These are phyloP conservation scores for Zarea fungicola DNA, from an alignment of 2,329 filamentous ascomycete species.

Conservation along the genomic window DNA sequence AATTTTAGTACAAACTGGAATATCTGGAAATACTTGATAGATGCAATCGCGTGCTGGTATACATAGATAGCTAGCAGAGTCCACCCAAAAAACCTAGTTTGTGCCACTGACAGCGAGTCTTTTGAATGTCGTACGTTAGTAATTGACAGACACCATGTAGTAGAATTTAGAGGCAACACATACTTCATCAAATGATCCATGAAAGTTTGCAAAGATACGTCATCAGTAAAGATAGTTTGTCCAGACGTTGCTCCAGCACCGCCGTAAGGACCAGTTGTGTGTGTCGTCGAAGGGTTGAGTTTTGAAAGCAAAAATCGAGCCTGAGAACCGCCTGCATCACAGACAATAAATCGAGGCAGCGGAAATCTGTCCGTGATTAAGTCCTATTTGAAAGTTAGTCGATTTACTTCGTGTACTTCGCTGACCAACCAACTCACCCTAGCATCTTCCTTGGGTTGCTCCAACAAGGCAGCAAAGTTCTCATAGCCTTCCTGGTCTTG, in stretches of 20 bases:
- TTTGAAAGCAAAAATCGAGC: constrained; percentile 95
- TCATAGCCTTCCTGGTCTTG: constrained; percentile 98
- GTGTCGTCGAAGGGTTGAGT: constrained; percentile 94
- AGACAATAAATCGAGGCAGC: constrained; percentile 97
- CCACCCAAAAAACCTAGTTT: constrained; percentile 34
- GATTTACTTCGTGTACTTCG: not conserved
- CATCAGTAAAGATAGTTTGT: constrained; percentile 98
- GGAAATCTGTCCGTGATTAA: constrained; percentile 96
- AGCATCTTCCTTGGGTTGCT: constrained; percentile 94
- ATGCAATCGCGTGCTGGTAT: not conserved
- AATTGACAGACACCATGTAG: no score
- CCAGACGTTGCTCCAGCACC: constrained; percentile 79
- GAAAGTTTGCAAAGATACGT: constrained; percentile 95
- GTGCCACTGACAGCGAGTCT: constrained; percentile 60
- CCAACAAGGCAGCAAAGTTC: constrained; percentile 82
- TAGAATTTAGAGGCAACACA: no score
- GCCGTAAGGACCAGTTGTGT: constrained; percentile 88
- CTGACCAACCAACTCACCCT: constrained; percentile 55
- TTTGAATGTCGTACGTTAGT: no score
- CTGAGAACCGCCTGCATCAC: constrained; percentile 95
- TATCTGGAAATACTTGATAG: no score
- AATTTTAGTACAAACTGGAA: no score
- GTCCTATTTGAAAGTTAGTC: constrained; percentile 53
- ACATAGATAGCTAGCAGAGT: no score
- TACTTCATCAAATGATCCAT: constrained; percentile 99